Evolutionary conservation across 495 filamentous ascomycete genomes (phyloP), one percentile per base, ranked within the genome.

Genomic region (Penicillium angulare): DNA sequence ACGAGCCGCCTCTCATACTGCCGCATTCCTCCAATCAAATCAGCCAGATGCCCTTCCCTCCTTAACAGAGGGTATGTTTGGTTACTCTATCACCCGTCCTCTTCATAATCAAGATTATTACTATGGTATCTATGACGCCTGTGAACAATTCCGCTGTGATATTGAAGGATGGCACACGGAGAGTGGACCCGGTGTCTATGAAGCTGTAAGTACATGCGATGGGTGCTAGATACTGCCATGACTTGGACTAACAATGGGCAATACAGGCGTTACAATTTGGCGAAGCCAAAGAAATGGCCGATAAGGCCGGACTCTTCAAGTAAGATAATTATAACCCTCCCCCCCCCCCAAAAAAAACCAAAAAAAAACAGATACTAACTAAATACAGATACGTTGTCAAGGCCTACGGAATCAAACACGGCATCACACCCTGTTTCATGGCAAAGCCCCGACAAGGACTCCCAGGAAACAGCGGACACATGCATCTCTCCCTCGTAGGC

Each of bases 131-230:
- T 97, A 88, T 65, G 82, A 96, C 52, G 79, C 86, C 0, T 96
- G 92, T 68, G 79, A 81, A 50, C 75, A 83, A 27, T 97, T 98
- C 69, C 75, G 81, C 27, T 92, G 90, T 64, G 78, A 83, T 53
- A 85, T 97, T 17, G 93, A 98, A 64, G 90, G 93, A 9, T 98
- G 93, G 93, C 93, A 98, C 68, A 97, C 93, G 7, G 93, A 98
- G 71, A 91, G 85, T 59, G 93, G 93, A 6, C 93, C 93, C 8
- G 93, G 93, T 18, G 93, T 98, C 3, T 97, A 87, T 67, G 93
- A 98, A 73, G 93, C 93, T 26, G 93, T 82, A 56, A 61, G 78
- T 71, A n/a, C 18, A 20, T 31, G 24, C 15, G 20, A 7, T 20
- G 34, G 1, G 45, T 38, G 34, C 22, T 12, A 27, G 3, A 15